Conservation (phyloP, 2,329 filamentous ascomycete genomes). For the Diaporthe eres region DNA sequence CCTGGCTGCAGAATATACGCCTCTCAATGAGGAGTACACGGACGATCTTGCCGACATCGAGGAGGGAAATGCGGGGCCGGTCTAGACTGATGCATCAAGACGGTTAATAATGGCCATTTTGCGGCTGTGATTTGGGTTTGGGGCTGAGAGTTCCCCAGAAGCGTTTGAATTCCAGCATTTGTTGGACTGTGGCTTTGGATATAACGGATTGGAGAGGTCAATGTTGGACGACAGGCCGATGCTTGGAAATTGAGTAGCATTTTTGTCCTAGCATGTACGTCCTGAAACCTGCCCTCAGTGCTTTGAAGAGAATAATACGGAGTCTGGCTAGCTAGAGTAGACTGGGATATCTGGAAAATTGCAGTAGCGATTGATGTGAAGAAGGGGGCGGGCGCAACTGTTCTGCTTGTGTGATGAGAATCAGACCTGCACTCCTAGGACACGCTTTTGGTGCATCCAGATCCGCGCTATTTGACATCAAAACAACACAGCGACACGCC, state of each 20-base stretch:
- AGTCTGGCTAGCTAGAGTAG: not conserved
- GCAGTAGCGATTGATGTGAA: not conserved
- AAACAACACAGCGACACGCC: not conserved
- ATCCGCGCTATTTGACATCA: not conserved
- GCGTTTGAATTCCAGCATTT: not conserved
- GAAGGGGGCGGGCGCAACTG: too few species aligned
- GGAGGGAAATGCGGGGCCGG: not conserved
- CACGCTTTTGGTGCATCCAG: not conserved
- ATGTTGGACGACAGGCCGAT: too few species aligned
- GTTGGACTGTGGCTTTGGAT: not conserved
- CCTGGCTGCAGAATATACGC: slow-evolving; percentile 25
- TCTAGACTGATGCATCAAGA: not conserved
- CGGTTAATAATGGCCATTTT: too few species aligned
- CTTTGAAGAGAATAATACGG: not conserved
- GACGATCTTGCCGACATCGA: slow-evolving; percentile 16
- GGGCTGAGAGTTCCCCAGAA: too few species aligned
- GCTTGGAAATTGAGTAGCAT: not conserved
- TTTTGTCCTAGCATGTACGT: not conserved
- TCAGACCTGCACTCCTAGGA: not conserved
- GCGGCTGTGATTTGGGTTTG: not conserved
- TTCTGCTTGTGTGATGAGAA: not conserved
- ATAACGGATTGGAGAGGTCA: not conserved
- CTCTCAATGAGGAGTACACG: slow-evolving; percentile 19
- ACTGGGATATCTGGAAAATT: not conserved
- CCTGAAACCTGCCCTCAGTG: not conserved